Conservation (phyloP, 768 basidiomycete species). For the Mycena amicta region DNA sequence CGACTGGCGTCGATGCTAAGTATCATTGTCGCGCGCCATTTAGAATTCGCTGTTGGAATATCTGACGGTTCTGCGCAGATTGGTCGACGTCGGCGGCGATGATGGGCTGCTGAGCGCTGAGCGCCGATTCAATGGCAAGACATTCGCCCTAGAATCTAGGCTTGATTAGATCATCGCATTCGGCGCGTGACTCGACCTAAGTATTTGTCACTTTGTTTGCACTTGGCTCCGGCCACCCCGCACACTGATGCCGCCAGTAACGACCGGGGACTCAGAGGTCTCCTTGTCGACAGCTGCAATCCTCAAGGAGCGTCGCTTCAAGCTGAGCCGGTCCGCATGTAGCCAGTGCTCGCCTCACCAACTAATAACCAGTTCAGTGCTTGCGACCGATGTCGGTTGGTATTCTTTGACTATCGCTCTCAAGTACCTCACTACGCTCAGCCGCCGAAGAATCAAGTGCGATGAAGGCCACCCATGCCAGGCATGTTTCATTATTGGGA, state of each 20-base stretch:
- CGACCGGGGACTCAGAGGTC: constrained; percentile 45
- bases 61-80: too few species aligned
- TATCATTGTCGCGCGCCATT: too few species aligned
- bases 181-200: too few species aligned
- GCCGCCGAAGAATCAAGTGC: constrained; percentile 83
- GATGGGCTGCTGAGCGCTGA: too few species aligned
- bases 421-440: constrained; percentile 30
- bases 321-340: constrained; percentile 72
- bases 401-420: neutral
- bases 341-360: neutral
- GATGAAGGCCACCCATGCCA: constrained; percentile 59
- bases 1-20: too few species aligned
- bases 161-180: too few species aligned
- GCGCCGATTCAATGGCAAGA: too few species aligned
- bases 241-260: constrained; percentile 50
- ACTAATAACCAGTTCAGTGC: constrained; percentile 51
- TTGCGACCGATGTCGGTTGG: constrained; percentile 90
- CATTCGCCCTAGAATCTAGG: too few species aligned
- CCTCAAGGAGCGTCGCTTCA: constrained; percentile 83
- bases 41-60: too few species aligned
- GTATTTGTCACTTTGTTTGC: constrained; percentile 27
- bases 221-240: constrained; percentile 35
- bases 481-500: neutral
- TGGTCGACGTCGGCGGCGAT: too few species aligned
- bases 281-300: constrained; percentile 41